Evolutionary conservation across 306 rosid genomes (phyloP), one percentile per base, ranked within the genome.

Genomic region (Styphnolobium japonicum): DNA sequence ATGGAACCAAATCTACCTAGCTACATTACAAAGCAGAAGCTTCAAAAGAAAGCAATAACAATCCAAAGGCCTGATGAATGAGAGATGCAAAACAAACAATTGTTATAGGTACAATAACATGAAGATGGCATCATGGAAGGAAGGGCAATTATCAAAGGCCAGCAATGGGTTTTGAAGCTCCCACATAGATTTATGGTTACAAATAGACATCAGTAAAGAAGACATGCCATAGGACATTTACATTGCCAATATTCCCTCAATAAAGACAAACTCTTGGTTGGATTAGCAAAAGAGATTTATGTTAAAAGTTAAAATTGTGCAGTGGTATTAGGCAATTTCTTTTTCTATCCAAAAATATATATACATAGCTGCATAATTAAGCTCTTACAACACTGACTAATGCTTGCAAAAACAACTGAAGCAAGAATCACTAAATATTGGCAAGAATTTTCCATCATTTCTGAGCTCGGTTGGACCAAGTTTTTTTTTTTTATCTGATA

Each of bases 1-100:
- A 40, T 49, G 37, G 51, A 25, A 53, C 64, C 25, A 33, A 75
- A 42, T 46, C 62, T 42, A 21, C 27, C 69, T 39, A 49, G 82
- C 82, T 72, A 75, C 25, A 75, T 75, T 62, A 80, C 37, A 31
- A 49, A 42, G 34, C 27, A 69, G 36, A 80, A 75, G 21, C 22
- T 23, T 68, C 75, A 16, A 49, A 48, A 52, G 37, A 39, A 76
- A 21, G 12, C 6, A 62, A 27, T 73, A 52, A 49, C 83, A 83
- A 73, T 46, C 76, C 67, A 40, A 75, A 51, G 15, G 40, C 36
- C 31, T 14, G 71, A 72, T 57, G 36, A 67, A 75, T 18, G 67
- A n/a, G 60, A 19, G 7, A 16, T 1, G 18, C 60, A 62, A 56
- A 53, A 77, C 39, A 45, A 62, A 69, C 61, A 60, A 58, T 25